Evolutionary conservation across 768 basidiomycete genomes (phyloP), one percentile per base, ranked within the genome.

Genomic region (Cyclocybe cylindracea): DNA sequence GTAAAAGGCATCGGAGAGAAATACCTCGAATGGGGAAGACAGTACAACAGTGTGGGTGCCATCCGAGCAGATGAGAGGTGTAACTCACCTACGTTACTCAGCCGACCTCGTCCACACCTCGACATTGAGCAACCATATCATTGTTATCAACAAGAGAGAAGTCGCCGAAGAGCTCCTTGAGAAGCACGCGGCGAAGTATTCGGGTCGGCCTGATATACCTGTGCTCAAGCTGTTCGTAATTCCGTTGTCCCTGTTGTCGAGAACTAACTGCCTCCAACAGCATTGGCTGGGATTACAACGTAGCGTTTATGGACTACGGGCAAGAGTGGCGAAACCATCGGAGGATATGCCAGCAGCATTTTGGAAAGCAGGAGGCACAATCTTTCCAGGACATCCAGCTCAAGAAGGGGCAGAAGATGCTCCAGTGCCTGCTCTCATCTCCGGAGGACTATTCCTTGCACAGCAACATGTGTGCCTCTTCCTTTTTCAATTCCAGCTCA

Each of bases 151-250:
- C 44, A 53, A 55, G 0, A 18, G 52, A 9, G 56, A 70, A 49
- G 63, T 59, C 31, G 60, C 56, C 3, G 48, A 44, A 16, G 46
- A 46, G 10, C 41, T 65, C 10, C 61, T 82, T 8, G 79, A 81
- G 55, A 78, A 75, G 48, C 69, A 76, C 13, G 75, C 76, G 0
- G 66, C 71, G 0, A 73, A 73, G 10, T 80, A 79, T 47, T 78
- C 78, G 4, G 76, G 74, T 47, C 67, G 79, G 2, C 77, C 77
- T 18, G 68, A 70, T 1, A 34, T 54, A 5, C 58, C 60, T 1
- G 46, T 59, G 3, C 9, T 49, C 9, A 46, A 58, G 13, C 18
- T 57, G 61, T 63, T 19, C 9, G 24, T 43, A 16, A 39, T 46
- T 44, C 10, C 10, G 8, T 14, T 3, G 13, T 14, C n/a, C 10